Base-by-base conservation (phyloP, 129 eudicot genomes). In the Escallonia herrerae region DNA sequence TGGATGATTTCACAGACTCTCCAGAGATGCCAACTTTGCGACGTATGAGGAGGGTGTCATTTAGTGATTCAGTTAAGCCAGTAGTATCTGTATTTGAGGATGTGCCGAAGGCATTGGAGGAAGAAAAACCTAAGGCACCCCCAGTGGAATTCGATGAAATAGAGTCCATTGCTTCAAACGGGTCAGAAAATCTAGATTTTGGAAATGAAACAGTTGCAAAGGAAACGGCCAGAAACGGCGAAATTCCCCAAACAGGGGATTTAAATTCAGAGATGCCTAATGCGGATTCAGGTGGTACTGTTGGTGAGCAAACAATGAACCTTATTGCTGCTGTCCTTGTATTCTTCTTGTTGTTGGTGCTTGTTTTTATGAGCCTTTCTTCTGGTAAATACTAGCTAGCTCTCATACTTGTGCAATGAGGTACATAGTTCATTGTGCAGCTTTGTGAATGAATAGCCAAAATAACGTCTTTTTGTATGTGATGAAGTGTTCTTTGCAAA, bases 21-120 rank as follows among this genome's bases (percentile, higher is more conserved):
- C 48, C 58, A 22, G 59, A 53, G 8, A 41, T 3, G 9, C 69
- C 69, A 50, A 13, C 3, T 37, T 40, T 7, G 42, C 66, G 41
- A n/a, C 74, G 74, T 9, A 40, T 11, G 3, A 49, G 67, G 43
- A 70, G 68, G 37, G 74, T 70, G 51, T 70, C 74, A 60, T 60
- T 70, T 60, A 70, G 47, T 15, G 74, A 70, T 59, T 60, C 66
- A 40, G 37, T 70, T 39, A 60, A 52, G 15, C 46, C 74, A 46
- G 38, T 15, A 15, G 50, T 33, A 39, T 40, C 22, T 3, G 41
- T 12, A 69, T 37, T 6, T 48, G 15, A 7, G 10, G 57, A 69
- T 59, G 5, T 13, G 3, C 43, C 44, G 1, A 64, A 15, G 12
- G 40, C 47, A 9, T n/a, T 62, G 41, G 54, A 62, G 67, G 43